Evolutionary conservation across 2,329 filamentous ascomycete species (phyloP).

Genomic region (Xylariaceae sp.): DNA sequence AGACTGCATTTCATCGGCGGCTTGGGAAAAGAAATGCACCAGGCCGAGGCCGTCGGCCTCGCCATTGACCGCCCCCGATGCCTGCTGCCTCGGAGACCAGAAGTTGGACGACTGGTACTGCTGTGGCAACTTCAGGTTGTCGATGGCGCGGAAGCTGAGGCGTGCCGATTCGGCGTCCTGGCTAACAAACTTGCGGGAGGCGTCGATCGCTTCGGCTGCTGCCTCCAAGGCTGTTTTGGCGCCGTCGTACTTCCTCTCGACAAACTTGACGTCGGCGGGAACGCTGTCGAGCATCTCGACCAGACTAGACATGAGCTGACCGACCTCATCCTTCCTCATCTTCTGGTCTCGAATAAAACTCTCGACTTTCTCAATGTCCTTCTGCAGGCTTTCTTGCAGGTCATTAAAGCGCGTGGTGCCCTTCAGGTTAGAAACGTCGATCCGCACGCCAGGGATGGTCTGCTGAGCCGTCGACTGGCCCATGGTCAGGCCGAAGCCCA

Average conservation of each 20-base stretch:
- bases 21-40: slow-evolving; percentile 55
- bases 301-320: slow-evolving; percentile 55
- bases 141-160: slow-evolving; percentile 37
- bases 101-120: slow-evolving; percentile 42
- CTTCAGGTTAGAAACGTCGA: slow-evolving; percentile 70
- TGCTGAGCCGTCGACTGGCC: slow-evolving; percentile 45
- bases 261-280: slow-evolving; percentile 36
- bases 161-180: slow-evolving; percentile 34
- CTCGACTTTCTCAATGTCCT: slow-evolving; percentile 71
- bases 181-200: slow-evolving; percentile 32
- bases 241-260: slow-evolving; percentile 36
- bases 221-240: slow-evolving; percentile 32
- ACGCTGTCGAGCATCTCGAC: slow-evolving; percentile 44
- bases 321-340: slow-evolving; percentile 67
- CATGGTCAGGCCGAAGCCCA: slow-evolving; percentile 33
- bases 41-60: slow-evolving; percentile 50
- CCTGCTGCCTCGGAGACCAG: slow-evolving; percentile 31
- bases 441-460: slow-evolving; percentile 63
- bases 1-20: slow-evolving; percentile 53
- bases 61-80: slow-evolving; percentile 34
- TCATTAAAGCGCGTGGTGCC: slow-evolving; percentile 90
- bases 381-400: slow-evolving; percentile 73
- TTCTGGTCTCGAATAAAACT: slow-evolving; percentile 74
- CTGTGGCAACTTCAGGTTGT: slow-evolving; percentile 39
- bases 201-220: slow-evolving; percentile 35